Base-by-base conservation (phyloP, 139 green algal species). In the Limnomonas spitsbergensis region DNA sequence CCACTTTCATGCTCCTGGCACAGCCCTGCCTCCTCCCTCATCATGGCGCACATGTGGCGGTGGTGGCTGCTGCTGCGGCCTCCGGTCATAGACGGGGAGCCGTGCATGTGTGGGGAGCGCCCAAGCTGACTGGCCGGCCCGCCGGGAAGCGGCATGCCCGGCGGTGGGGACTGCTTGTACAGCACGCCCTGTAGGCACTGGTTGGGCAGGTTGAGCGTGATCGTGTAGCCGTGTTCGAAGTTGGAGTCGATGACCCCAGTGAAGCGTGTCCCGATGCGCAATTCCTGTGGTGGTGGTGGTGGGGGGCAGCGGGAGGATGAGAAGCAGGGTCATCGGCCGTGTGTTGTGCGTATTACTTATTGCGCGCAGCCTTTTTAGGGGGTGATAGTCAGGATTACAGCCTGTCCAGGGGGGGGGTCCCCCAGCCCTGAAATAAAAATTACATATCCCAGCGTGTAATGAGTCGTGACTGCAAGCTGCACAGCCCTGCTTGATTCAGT, bases 151-250 rank as follows among this genome's bases (percentile, higher is more conserved):
- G 29, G 56, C n/a, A 37, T 36, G 56, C 9, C 14, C 4, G 6
- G 56, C n/a, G 9, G 56, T 9, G 9, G 56, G 4, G 56, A 7
- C 56, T 70, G 56, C 29, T 70, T 70, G 56, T 70, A 75, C 34
- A 75, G 36, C 14, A 75, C 32, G 14, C 68, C 68, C 36, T 75
- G 9, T 4, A 75, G 34, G 20, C n/a, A 29, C 36, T 75, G 68
- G 32, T 40, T 75, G 3, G 34, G 34, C 34, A 75, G n/a, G 34
- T 40, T 52, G 9, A 75, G 20, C 35, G 68, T 75, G 68, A 75
- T 75, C 34, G 27, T 53, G 68, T 75, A 75, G 68, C 68, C 36
- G 4, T 75, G 34, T 29, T 75, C 68, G 40, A 75, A 75, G 14
- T 32, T 39, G 68, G 4, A 35, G 68, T 75, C 68, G 9, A 75